Evolutionary conservation across 768 basidiomycete species (phyloP).

Genomic region (Russula foetens): DNA sequence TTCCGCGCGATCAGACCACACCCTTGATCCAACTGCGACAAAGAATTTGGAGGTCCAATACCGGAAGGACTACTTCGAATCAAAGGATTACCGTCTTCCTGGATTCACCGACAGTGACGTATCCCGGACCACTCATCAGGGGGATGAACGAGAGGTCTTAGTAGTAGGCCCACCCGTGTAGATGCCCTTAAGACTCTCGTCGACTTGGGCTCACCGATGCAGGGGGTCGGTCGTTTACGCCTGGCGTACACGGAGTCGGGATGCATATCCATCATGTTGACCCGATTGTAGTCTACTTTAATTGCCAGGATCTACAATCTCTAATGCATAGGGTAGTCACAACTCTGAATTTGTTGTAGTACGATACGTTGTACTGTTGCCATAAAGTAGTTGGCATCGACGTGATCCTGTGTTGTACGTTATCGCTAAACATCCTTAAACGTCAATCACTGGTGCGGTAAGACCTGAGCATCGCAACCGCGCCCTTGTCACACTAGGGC

Average conservation of each 20-base stretch:
- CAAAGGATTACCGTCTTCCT: neutral
- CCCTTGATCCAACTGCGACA: neutral
- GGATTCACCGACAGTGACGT: neutral
- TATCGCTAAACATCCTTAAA: no score
- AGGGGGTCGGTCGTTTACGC: neutral
- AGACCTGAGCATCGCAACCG: no score
- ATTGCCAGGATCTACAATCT: neutral
- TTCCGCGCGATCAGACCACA: neutral
- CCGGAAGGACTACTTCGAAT: conserved; percentile 5
- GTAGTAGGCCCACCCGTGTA: neutral
- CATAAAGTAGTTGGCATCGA: no score
- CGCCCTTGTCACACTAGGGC: neutral
- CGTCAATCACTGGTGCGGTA: neutral
- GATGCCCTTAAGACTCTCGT: neutral
- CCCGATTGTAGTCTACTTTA: neutral
- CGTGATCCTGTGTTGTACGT: no score
- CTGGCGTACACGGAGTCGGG: no score
- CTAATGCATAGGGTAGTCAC: neutral
- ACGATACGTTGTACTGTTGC: neutral
- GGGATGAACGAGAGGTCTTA: neutral
- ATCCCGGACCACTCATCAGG: neutral
- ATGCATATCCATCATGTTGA: neutral
- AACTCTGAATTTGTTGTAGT: neutral
- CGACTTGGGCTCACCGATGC: neutral
- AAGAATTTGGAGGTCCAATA: conserved; percentile 7